Evolutionary conservation across 2,329 filamentous ascomycete genomes (phyloP), one percentile per base, ranked within the genome.

Genomic region (Aphanoascus verrucosus): DNA sequence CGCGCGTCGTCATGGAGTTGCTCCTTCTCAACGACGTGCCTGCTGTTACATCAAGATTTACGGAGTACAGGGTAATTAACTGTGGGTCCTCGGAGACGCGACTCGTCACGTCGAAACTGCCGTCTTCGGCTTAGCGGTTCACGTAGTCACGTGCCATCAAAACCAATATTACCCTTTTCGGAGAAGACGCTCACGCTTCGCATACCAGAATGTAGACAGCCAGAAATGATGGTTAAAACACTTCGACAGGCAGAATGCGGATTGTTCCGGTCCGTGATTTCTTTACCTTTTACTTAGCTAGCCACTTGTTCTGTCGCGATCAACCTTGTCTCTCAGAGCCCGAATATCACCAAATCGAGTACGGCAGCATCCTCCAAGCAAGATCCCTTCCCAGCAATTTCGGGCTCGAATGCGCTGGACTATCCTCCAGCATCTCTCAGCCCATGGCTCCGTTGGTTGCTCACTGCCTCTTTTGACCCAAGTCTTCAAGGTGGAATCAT

Each of bases 91-190:
- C 17, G 31, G 17, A 12, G 23, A 46, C 50, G 50, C 50, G 50
- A 17, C 42, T 38, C 11, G 31, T 45, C 42, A 52, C 38, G 49
- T 52, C 28, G 20, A 46, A 52, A 31, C 41, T 35, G 23, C 49
- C 15, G 2, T 8, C 32, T 51, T 8, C 2, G 15, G 49, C 12
- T 35, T 51, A 44, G 40, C 11, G 32, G 9, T 5, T 28, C 50
- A 31, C 50, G 50, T 37, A 31, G n/a, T 52, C 50, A 52, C 50
- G 38, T 52, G 50, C 9, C 9, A 20, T 4, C 9, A 4, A 28
- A 45, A 44, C 17, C 41, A 45, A 52, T 52, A 38, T 45, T 28
- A n/a, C 50, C 17, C 11, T 40, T 37, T 52, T 31, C 9, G 34
- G 50, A 42, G 7, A 28, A 3, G 23, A 28, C 7, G 23, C 23